Percentiles rank a stretch among this genome's conserved stretches.
phyloP scores from a whole-genome alignment of 306 rosid genomes.

The Inga oerstediana region DNA sequence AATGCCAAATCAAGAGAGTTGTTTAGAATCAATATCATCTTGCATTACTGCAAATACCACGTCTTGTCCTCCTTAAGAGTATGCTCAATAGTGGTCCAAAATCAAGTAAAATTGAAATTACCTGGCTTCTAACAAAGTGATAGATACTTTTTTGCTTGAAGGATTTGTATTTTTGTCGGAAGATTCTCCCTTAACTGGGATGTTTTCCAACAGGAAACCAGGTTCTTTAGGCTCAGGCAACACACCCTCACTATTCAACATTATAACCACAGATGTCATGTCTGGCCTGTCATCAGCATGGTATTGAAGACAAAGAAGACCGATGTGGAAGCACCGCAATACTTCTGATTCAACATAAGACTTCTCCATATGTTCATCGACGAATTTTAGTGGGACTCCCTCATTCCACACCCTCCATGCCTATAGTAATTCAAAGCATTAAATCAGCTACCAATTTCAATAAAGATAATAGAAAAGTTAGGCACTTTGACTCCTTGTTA shows the following conservation, averaged over 20 bases:
- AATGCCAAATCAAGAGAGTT: not conserved
- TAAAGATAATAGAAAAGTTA: not conserved
- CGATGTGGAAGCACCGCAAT: slow-evolving; percentile 45
- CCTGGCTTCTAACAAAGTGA: slow-evolving; percentile 20
- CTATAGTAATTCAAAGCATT: not conserved
- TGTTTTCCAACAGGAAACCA: slow-evolving; percentile 6
- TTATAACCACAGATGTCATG: slow-evolving; percentile 48
- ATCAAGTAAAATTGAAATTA: not conserved
- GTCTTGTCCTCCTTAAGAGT: not conserved
- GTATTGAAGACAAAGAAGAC: slow-evolving; percentile 55
- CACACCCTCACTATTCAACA: slow-evolving; percentile 37
- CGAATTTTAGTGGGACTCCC: slow-evolving; percentile 1
- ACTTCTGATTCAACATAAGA: slow-evolving; percentile 7
- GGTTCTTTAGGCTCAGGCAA: slow-evolving; percentile 51
- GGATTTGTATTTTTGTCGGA: not conserved
- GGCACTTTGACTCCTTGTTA: not conserved
- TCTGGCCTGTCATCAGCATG: slow-evolving; percentile 47
- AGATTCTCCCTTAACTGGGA: not conserved
- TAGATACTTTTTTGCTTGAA: slow-evolving; percentile 24
- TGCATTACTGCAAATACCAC: not conserved
- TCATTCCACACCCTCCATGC: slow-evolving; percentile 28
- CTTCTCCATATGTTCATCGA: slow-evolving; percentile 23
- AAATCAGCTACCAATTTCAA: not conserved
- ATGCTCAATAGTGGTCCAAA: not conserved
- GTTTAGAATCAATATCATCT: not conserved